A percentile compares a stretch with the other conserved stretches of the same genome.
Evolutionary conservation across 1,284 basidiomycete species (phyloP).

Genomic region (Puccinia hordei): DNA sequence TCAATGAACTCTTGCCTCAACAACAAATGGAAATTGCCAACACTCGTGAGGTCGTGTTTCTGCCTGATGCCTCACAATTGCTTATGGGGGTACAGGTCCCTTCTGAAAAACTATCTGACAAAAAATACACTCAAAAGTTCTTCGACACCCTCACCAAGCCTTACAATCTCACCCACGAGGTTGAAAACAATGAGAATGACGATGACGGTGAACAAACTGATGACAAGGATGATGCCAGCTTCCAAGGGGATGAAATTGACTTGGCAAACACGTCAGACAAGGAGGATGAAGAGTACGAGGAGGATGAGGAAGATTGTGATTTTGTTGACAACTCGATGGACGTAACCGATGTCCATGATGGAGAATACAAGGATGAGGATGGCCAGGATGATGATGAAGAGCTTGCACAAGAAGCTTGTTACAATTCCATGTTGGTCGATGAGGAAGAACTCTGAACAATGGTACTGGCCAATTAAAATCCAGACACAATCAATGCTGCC

Average conservation of each 20-base stretch:
- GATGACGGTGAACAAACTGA: not conserved
- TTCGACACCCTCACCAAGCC: not conserved
- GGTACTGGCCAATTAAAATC: too few relatives aligned
- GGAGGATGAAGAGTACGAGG: not conserved
- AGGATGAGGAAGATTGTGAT: not conserved
- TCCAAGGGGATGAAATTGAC: not conserved
- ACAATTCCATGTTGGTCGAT: too few relatives aligned
- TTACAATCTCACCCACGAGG: constrained; percentile 30
- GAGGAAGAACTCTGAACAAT: too few relatives aligned
- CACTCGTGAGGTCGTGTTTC: not conserved
- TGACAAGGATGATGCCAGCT: not conserved
- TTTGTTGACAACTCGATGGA: too few relatives aligned
- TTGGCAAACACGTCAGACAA: too few relatives aligned
- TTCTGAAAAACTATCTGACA: not conserved
- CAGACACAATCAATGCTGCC: too few relatives aligned
- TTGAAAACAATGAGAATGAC: not conserved
- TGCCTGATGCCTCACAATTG: constrained; percentile 14
- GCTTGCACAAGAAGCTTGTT: too few relatives aligned
- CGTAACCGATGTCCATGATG: too few relatives aligned
- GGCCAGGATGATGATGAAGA: too few relatives aligned
- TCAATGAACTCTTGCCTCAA: constrained; percentile 14
- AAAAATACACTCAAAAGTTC: not conserved
- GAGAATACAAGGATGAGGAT: too few relatives aligned
- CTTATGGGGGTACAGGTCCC: not conserved
- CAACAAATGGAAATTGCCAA: constrained; percentile 8